These are phyloP conservation scores for Trichomonas vaginalis DNA, from an alignment of 208 protist genomes.

Conservation along the genomic window DNA sequence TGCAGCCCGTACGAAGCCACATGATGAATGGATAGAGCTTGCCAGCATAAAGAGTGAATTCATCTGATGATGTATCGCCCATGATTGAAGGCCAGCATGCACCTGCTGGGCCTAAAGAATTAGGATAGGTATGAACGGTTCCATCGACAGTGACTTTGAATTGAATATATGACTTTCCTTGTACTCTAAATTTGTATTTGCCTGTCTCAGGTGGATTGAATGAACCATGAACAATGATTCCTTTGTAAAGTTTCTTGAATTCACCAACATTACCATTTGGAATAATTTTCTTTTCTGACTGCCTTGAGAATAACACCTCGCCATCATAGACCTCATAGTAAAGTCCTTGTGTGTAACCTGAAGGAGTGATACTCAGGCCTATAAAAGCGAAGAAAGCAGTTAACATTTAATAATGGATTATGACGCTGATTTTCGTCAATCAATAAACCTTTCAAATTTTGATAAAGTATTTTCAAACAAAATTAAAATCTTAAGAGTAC, in stretches of 20 bases:
- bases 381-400: no score
- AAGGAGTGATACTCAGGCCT: neutral
- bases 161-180: neutral
- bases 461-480: no score
- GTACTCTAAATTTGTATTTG: neutral
- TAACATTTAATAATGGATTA: no score
- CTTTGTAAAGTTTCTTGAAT: neutral
- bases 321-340: neutral
- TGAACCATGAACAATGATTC: neutral
- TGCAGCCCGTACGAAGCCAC: neutral
- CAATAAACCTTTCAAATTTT: no score
- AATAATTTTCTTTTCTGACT: neutral
- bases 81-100: neutral
- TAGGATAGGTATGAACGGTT: neutral
- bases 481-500: no score
- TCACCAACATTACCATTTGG: neutral
- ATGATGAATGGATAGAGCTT: neutral
- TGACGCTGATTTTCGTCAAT: no score
- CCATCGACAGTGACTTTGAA: neutral
- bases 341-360: neutral
- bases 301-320: neutral
- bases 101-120: neutral
- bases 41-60: neutral
- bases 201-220: neutral
- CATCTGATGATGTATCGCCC: neutral